These are phyloP conservation scores for Trametes meyenii DNA, from an alignment of 768 basidiomycete species.

Conservation along the genomic window DNA sequence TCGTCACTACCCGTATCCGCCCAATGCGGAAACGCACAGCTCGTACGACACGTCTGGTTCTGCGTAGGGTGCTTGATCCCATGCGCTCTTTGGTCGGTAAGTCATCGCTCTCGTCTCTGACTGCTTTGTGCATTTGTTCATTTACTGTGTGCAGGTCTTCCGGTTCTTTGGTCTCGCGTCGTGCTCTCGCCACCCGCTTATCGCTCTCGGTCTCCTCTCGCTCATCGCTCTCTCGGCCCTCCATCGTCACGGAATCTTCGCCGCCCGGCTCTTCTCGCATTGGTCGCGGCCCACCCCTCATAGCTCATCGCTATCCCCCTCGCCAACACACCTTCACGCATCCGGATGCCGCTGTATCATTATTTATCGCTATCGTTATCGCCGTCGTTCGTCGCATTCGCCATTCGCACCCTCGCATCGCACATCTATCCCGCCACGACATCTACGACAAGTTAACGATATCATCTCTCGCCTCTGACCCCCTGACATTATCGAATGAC, in stretches of 20 bases:
- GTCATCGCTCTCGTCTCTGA: too few relatives aligned
- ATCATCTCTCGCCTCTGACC: neutral
- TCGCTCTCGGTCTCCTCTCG: neutral
- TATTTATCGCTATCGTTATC: constrained; percentile 18
- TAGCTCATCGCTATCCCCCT: neutral
- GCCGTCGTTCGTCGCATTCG: constrained; percentile 8
- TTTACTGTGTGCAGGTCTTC: too few relatives aligned
- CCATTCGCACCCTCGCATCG: neutral
- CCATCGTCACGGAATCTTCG: neutral
- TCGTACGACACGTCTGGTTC: too few relatives aligned
- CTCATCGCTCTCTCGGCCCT: neutral
- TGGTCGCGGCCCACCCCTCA: neutral
- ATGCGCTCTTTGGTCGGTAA: too few relatives aligned
- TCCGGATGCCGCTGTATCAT: neutral
- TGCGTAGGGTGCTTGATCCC: too few relatives aligned
- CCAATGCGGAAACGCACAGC: neutral
- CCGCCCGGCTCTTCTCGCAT: neutral
- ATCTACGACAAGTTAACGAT: constrained; percentile 13
- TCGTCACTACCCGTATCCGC: neutral
- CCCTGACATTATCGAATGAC: constrained; percentile 6
- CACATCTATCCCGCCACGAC: constrained; percentile 12
- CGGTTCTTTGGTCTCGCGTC: neutral
- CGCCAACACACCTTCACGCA: neutral
- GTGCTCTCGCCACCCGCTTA: neutral
- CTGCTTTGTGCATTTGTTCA: too few relatives aligned